Conservation (phyloP, 2,329 filamentous ascomycete genomes). For the Neoarthrinium moseri region DNA sequence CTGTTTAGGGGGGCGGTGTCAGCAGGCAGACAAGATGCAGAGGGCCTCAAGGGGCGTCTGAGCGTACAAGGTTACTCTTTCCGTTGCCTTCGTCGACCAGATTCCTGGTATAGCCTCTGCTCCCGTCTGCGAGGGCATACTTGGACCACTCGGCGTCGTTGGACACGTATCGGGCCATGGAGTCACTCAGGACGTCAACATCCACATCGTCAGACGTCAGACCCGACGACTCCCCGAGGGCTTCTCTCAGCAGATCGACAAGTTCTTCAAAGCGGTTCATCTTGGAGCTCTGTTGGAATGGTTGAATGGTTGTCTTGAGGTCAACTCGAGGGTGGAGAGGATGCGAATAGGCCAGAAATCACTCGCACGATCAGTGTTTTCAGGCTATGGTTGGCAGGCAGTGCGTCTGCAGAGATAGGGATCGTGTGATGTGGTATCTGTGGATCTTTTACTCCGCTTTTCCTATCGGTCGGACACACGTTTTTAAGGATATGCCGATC, state of each 20-base stretch:
- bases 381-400: no score
- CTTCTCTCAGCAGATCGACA: constrained; percentile 69
- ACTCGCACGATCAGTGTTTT: no score
- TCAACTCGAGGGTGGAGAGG: no score
- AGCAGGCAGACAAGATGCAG: constrained; percentile 15
- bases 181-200: constrained; percentile 63
- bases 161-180: constrained; percentile 76
- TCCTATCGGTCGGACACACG: constrained; percentile 1
- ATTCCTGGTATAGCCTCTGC: constrained; percentile 78
- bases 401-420: no score
- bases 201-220: constrained; percentile 81
- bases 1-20: constrained; percentile 41
- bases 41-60: constrained; percentile 3
- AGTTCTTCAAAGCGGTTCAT: constrained; percentile 64
- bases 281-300: constrained; percentile 3
- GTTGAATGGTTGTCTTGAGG: neutral
- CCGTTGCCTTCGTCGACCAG: constrained; percentile 88
- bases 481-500: constrained; percentile 1
- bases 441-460: constrained; percentile 6
- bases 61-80: constrained; percentile 49
- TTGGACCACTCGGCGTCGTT: constrained; percentile 67
- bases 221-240: constrained; percentile 77
- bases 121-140: constrained; percentile 72
- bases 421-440: constrained; percentile 3
- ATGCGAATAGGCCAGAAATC: no score